phyloP scores from a whole-genome alignment of 1,284 basidiomycete genomes.

The Cystobasidium sp. region DNA sequence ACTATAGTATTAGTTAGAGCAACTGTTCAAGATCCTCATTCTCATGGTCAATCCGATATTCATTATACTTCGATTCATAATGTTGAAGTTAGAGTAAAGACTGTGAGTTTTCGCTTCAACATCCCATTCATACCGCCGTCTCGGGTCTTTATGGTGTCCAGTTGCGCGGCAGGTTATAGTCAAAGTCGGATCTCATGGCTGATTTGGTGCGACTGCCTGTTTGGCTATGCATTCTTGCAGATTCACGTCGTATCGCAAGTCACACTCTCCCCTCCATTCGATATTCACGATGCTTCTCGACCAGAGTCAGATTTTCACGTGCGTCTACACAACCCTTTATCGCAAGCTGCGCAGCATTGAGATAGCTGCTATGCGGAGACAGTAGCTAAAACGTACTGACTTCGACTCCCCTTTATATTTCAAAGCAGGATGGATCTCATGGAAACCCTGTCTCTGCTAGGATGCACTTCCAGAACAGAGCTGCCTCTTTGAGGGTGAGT shows the following conservation, averaged over 20 bases:
- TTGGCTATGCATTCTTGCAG: constrained; percentile 59
- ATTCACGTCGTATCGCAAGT: constrained; percentile 80
- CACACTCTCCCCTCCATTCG: constrained; percentile 75
- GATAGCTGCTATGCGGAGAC: background rate
- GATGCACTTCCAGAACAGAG: constrained; percentile 95
- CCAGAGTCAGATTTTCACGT: constrained; percentile 73
- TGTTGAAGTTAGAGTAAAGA: constrained; percentile 78
- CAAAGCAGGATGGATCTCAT: constrained; percentile 24
- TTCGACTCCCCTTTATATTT: background rate
- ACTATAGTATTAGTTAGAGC: constrained; percentile 90
- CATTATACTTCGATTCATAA: constrained; percentile 73
- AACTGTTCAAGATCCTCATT: constrained; percentile 76
- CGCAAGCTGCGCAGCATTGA: background rate
- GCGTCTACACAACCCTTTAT: constrained; percentile 57
- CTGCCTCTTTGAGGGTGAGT: constrained; percentile 80
- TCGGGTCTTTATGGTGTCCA: no score
- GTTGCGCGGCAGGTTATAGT: no score
- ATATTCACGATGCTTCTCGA: constrained; percentile 88
- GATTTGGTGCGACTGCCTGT: background rate
- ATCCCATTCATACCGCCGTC: no score
- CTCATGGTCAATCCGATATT: constrained; percentile 75
- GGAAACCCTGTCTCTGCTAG: constrained; percentile 65
- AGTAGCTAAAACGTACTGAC: background rate
- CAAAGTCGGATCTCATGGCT: background rate
- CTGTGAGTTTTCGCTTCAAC: constrained; percentile 60